Base-by-base conservation (phyloP, 345 rosid species). In the Bretschneidera sinensis region DNA sequence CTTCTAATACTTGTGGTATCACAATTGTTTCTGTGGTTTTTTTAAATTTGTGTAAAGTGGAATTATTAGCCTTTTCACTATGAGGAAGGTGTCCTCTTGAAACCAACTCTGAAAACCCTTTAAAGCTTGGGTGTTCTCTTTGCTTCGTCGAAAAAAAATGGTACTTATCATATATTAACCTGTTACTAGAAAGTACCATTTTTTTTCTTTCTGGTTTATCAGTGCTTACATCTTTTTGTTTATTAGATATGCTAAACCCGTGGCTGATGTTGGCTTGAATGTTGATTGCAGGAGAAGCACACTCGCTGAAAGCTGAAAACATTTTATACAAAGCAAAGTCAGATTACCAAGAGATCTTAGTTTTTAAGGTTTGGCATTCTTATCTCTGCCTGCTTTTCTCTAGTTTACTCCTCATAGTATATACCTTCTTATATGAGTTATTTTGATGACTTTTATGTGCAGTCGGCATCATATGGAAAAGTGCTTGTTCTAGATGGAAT, bases 401-500 rank as follows among this genome's bases (percentile, higher is more conserved):
- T 24, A 19, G 50, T 28, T 18, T 23, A 7, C 20, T 23, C 63
- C 21, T 7, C 1, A 39, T 14, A n/a, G n/a, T n/a, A 7, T 13
- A 39, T 14, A 13, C 11, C 21, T n/a, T n/a, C n/a, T 48, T n/a
- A 5, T 48, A 48, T 48, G 21, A 48, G 20, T 6, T 48, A 67
- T 11, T 21, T 28, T 66, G 52, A 24, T 34, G 43, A 43, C 21
- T 54, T 71, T 68, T 39, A 50, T 63, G 49, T 76, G 80, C 84
- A 94, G 99, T 90, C 99, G 61, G 72, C 79, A 34, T 55, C 84
- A 34, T 90, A 94, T 55, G 99, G 99, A 35, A 94, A 83, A 70
- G 99, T 94, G 72, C 99, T 94, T 69, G 99, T 94, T 72, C 91
- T 94, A 61, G 99, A 94, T 74, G 96, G 99, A 47, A 82, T 94